Evolutionary conservation across 2,329 filamentous ascomycete species (phyloP), one percentile per base, ranked within the genome.

Genomic region (Fusarium sublunatum): DNA sequence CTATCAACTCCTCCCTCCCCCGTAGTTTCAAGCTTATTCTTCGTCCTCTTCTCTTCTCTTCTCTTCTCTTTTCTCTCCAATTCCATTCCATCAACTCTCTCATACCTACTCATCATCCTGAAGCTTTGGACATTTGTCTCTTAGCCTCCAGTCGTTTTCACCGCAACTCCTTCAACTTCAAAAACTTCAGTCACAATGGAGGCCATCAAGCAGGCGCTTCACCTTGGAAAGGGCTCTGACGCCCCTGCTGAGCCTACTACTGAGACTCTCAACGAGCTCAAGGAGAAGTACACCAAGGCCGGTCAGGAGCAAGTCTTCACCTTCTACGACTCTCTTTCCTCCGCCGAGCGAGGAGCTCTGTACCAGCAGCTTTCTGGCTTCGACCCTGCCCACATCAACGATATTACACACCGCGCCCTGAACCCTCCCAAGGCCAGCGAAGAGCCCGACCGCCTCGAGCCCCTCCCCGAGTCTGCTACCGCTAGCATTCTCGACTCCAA

Each of bases 401-500:
- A 89, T 70, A 90, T 98, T 77, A 90, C 91, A 73, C 81, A 94
- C 68, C 88, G 86, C 75, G 92, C 93, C 58, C 84, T 98, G 65
- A 87, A 93, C 79, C 91, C 93, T 28, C 86, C 90, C 61, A 84
- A 89, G 72, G 79, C 87, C 56, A 83, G 87, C 60, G 80, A 83
- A 61, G 78, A 78, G 57, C 77, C 82, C 52, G 83, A 79, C 58
- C 77, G 77, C 31, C 88, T 98, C 74, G 92, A 97, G 78, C 94
- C 94, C 48, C 88, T 99, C 24, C 95, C 95, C 64, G 89, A 92
- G 42, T 88, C 89, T 55, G 92, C 92, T 44, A 92, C 88, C 43
- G 95, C 93, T 47, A 97, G 93, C 56, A 92, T 97, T 70, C 88
- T 98, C 75, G 94, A 98, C 79, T 96, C 93, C 59, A 86, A 91